Evolutionary conservation across 2,329 filamentous ascomycete genomes (phyloP), one percentile per base, ranked within the genome.

Genomic region (Scopulariopsis brevicaulis): DNA sequence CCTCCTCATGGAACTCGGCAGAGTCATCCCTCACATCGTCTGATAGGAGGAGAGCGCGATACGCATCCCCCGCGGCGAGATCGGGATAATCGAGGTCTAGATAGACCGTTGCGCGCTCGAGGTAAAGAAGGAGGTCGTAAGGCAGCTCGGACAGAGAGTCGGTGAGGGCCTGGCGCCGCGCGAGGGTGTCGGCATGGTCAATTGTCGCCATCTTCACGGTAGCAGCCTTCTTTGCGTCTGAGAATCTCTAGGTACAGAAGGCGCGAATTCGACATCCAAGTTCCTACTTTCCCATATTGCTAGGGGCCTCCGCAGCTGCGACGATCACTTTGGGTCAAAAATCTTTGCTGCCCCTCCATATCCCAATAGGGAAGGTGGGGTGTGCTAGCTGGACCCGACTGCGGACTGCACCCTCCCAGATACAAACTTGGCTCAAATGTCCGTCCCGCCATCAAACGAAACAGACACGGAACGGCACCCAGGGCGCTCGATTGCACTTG

Each of bases 51-150:
- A 97, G 78, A 1, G 92, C 91, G 58, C 88, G 86, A 69, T 97
- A 97, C 5, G 90, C 90, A 75, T 96, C 92, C 37, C 90, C 90
- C 12, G 87, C 86, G 5, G 91, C 91, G 46, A 99, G 81, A 69
- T 99, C 94, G 0, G 90, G 90, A 70, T 96, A 97, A 43, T 84
- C 89, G 53, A 96, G 78, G 53, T 83, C 76, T 18, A 84, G 80
- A 70, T 96, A 84, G 50, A 87, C 76, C 37, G 81, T 74, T 25
- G 90, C 90, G 35, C 92, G 83, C 62, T 86, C 79, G 58, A 89
- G 75, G 63, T 85, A 86, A 8, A 86, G 74, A 58, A 87, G 75
- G 40, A 84, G 69, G 64, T 87, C 83, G 65, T 85, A 86, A 1
- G 83, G 79, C 4, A 73, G 69, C 8, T 72, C 73, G 11, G 70